Evolutionary conservation across 1,284 basidiomycete genomes (phyloP).

Genomic region (Meira miltonrushii): DNA sequence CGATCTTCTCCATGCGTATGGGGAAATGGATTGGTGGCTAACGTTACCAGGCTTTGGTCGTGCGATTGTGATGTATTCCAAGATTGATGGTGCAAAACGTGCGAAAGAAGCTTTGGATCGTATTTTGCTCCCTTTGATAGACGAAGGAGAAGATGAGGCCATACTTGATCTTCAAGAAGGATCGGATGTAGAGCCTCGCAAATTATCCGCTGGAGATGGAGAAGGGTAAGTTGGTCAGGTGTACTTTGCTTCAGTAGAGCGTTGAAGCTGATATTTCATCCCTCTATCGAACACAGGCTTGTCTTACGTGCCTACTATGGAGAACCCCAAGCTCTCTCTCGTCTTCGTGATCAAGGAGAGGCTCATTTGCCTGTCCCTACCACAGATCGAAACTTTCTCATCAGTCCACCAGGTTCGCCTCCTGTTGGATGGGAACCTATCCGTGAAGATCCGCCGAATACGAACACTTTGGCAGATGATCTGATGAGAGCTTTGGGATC

Average conservation of each 20-base stretch:
- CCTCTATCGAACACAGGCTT: background rate
- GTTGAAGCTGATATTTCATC: background rate
- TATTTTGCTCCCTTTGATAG: slow-evolving; percentile 34
- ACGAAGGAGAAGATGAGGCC: slow-evolving; percentile 15
- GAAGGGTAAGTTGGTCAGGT: background rate
- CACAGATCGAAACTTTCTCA: slow-evolving; percentile 86
- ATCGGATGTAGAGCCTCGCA: no score
- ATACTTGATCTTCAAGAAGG: background rate
- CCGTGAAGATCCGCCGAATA: slow-evolving; percentile 85
- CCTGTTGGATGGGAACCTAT: slow-evolving; percentile 94
- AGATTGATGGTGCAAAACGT: slow-evolving; percentile 22
- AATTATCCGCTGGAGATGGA: background rate
- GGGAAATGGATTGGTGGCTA: slow-evolving; percentile 38
- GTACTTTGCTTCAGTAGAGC: background rate
- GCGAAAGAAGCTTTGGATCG: slow-evolving; percentile 41
- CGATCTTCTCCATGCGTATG: slow-evolving; percentile 42
- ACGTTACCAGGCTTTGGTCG: slow-evolving; percentile 40
- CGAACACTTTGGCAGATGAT: slow-evolving; percentile 78
- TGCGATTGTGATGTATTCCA: slow-evolving; percentile 35
- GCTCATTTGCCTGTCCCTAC: slow-evolving; percentile 57
- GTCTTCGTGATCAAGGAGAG: background rate
- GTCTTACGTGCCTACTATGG: slow-evolving; percentile 18
- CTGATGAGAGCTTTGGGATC: slow-evolving; percentile 59
- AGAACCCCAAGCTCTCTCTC: slow-evolving; percentile 3
- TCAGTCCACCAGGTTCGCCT: slow-evolving; percentile 95